Evolutionary conservation across 208 protist species (phyloP).

Genomic region (Wallacemonas collosoma): DNA sequence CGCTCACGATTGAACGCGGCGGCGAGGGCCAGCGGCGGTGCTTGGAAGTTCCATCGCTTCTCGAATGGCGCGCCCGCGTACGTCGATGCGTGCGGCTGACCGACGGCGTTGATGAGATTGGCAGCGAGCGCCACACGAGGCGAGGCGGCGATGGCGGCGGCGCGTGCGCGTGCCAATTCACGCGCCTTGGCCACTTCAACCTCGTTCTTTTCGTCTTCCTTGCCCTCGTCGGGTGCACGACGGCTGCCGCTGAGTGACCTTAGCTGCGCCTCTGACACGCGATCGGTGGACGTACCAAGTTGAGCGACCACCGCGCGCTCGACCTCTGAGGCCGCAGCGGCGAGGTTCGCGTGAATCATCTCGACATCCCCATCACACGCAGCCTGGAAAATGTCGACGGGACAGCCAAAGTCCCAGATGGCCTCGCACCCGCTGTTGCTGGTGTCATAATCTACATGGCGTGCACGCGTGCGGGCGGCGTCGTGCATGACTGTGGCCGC

Average conservation of each 20-base stretch:
- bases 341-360: slow-evolving; percentile 37
- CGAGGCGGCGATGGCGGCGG: neutral
- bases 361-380: slow-evolving; percentile 77
- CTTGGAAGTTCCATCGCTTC: slow-evolving; percentile 71
- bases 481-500: slow-evolving; percentile 15
- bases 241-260: neutral
- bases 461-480: slow-evolving; percentile 14
- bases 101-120: slow-evolving; percentile 51
- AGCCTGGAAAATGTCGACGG: slow-evolving; percentile 64
- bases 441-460: neutral
- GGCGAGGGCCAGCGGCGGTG: slow-evolving; percentile 76
- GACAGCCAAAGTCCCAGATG: slow-evolving; percentile 16
- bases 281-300: neutral
- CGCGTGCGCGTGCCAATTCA: neutral
- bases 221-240: neutral
- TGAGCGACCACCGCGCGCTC: neutral
- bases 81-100: slow-evolving; percentile 61
- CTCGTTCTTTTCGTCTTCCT: neutral
- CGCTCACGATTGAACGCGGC: slow-evolving; percentile 77
- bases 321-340: slow-evolving; percentile 10
- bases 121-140: slow-evolving; percentile 1
- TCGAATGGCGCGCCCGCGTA: slow-evolving; percentile 76
- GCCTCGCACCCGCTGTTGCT: slow-evolving; percentile 7
- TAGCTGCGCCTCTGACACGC: neutral
- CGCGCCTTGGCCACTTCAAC: neutral